A percentile compares a stretch with the other conserved stretches of the same genome.
Conservation (phyloP, 331 rosid species). For the Arachis monticola region DNA sequence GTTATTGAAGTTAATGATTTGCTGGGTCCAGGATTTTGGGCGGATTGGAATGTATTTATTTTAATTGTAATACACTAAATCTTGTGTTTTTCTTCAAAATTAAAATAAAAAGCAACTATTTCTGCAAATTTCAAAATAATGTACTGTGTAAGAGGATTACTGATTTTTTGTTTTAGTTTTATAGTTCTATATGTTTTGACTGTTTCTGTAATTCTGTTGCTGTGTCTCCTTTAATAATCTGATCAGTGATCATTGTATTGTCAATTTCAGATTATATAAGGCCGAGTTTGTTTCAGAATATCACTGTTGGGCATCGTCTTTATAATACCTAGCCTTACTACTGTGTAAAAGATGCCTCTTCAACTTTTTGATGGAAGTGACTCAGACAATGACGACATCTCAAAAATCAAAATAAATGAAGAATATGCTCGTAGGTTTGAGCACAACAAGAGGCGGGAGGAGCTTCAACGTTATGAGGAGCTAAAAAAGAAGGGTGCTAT, state of each 20-base stretch:
- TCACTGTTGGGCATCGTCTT: neutral
- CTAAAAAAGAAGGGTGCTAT: constrained; percentile 74
- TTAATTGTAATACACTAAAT: neutral
- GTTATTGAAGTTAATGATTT: neutral
- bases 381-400: constrained; percentile 55
- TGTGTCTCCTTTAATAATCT: neutral
- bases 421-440: constrained; percentile 76
- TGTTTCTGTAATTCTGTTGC: neutral
- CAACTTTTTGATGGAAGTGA: constrained; percentile 69
- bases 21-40: neutral
- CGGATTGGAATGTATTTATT: neutral
- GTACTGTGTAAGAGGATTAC: neutral
- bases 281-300: neutral
- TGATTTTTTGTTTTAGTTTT: neutral
- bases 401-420: constrained; percentile 62
- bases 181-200: neutral
- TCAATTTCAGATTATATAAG: constrained; percentile 25
- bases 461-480: constrained; percentile 77
- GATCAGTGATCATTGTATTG: neutral
- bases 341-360: constrained; percentile 39
- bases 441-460: constrained; percentile 92
- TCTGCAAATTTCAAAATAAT: neutral
- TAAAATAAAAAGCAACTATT: neutral
- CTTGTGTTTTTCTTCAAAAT: neutral
- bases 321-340: neutral